phyloP scores from a whole-genome alignment of 768 basidiomycete genomes.

The Leccinum barrowsii region DNA sequence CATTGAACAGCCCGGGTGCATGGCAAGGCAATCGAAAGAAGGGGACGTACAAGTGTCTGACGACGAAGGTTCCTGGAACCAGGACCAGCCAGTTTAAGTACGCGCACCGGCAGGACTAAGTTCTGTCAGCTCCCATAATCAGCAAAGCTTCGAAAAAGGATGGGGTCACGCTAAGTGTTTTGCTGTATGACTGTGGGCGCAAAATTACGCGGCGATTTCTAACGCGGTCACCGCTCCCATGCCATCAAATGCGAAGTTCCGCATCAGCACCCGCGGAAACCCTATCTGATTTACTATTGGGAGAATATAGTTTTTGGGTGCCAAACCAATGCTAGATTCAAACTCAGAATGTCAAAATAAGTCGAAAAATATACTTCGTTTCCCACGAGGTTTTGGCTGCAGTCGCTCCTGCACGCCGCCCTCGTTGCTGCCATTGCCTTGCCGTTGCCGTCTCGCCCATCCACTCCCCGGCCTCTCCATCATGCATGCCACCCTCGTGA shows the following conservation, averaged over 20 bases:
- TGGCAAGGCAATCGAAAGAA: not conserved
- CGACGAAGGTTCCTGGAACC: not conserved
- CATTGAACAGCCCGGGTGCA: not conserved
- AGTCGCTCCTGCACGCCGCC: too few relatives aligned
- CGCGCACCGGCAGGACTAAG: slow-evolving; percentile 12
- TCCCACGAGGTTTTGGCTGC: too few relatives aligned
- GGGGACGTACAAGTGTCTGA: not conserved
- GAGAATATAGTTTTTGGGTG: too few relatives aligned
- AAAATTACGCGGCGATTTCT: slow-evolving; percentile 8
- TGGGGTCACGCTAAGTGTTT: slow-evolving; percentile 6
- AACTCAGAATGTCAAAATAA: too few relatives aligned
- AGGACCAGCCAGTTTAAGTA: slow-evolving; percentile 11
- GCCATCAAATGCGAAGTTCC: not conserved
- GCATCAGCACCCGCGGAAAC: not conserved
- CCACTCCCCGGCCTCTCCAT: too few relatives aligned
- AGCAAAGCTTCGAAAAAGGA: slow-evolving; percentile 9
- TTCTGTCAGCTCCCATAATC: slow-evolving; percentile 19
- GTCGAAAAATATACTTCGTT: too few relatives aligned
- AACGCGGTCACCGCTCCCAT: not conserved
- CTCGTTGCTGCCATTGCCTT: too few relatives aligned
- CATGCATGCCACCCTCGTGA: too few relatives aligned
- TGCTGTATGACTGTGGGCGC: slow-evolving; percentile 1
- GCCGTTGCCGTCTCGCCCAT: too few relatives aligned
- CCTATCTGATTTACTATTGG: not conserved
- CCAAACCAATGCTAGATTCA: too few relatives aligned